Conservation (phyloP, 176 grass and related monocot genomes). For the Phyllostachys edulis region DNA sequence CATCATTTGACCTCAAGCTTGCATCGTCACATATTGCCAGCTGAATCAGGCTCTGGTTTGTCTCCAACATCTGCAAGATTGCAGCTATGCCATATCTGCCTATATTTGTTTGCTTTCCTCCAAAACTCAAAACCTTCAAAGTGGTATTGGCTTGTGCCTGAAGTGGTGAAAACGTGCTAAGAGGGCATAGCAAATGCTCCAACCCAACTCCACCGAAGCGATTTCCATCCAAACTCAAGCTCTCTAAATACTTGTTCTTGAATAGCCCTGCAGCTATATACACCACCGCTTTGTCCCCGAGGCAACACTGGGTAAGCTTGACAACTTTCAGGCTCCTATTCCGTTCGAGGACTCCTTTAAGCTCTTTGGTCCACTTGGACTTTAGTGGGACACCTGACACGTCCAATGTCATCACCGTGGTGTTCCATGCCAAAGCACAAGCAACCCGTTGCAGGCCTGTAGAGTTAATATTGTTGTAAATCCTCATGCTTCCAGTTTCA, state of each 20-base stretch:
- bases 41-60: conserved; percentile 68
- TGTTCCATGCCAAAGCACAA: conserved; percentile 86
- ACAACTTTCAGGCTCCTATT: conserved; percentile 68
- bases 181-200: conserved; percentile 80
- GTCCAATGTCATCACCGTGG: conserved; percentile 62
- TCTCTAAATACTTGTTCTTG: conserved; percentile 75
- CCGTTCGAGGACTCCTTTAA: conserved; percentile 68
- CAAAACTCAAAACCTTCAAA: conserved; percentile 70
- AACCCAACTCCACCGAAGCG: conserved; percentile 68
- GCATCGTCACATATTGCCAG: conserved; percentile 57
- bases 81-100: conserved; percentile 55
- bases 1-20: conserved; percentile 72
- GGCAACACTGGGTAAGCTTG: conserved; percentile 63
- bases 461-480: conserved; percentile 58
- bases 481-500: conserved; percentile 61
- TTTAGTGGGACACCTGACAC: conserved; percentile 66
- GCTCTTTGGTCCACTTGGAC: conserved; percentile 80
- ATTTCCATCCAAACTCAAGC: conserved; percentile 74
- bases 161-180: conserved; percentile 78
- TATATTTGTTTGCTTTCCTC: conserved; percentile 57
- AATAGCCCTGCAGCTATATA: conserved; percentile 95
- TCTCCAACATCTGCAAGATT: conserved; percentile 84
- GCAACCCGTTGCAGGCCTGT: conserved; percentile 51
- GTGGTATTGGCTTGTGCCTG: conserved; percentile 81
- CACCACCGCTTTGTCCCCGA: conserved; percentile 71